These are phyloP conservation scores for Casuarina cunninghamiana DNA, from an alignment of 306 rosid species.

Conservation along the genomic window DNA sequence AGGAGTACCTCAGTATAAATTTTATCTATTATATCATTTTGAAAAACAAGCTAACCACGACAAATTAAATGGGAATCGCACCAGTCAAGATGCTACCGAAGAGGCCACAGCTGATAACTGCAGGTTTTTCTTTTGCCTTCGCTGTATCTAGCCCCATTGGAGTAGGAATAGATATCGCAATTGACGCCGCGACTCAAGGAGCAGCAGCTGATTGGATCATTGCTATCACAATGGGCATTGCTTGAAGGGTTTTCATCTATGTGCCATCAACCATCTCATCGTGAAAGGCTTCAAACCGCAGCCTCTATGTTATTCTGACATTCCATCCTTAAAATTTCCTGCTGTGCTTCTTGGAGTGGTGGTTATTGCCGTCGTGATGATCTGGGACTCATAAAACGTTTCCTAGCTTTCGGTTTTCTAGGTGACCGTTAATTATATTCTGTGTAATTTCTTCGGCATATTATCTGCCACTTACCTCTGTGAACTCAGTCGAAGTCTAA, in stretches of 20 bases:
- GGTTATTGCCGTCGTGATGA: conserved; percentile 68
- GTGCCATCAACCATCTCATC: conserved; percentile 78
- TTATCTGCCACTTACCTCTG: not conserved
- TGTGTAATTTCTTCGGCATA: not conserved
- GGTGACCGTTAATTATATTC: not conserved
- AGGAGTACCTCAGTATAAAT: too few relatives aligned
- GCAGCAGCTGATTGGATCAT: conserved; percentile 62
- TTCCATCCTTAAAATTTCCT: conserved; percentile 59
- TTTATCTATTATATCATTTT: too few relatives aligned
- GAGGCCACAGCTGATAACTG: conserved; percentile 53
- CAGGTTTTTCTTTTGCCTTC: conserved; percentile 58
- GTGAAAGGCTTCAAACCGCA: conserved; percentile 66
- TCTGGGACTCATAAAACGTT: conserved; percentile 48
- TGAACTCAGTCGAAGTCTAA: not conserved
- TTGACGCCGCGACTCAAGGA: conserved; percentile 58
- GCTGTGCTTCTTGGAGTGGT: conserved; percentile 70
- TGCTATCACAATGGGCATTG: conserved; percentile 76
- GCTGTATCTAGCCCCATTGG: conserved; percentile 76
- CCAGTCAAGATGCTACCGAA: conserved; percentile 66
- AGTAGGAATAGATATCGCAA: conserved; percentile 72
- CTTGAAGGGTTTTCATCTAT: conserved; percentile 73
- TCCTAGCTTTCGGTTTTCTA: not conserved
- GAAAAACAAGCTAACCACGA: too few relatives aligned
- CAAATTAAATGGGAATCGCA: conserved; percentile 58
- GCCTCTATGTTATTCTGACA: conserved; percentile 30